phyloP scores from a whole-genome alignment of 2,329 filamentous ascomycete species.

The Akanthomyces muscarius region DNA sequence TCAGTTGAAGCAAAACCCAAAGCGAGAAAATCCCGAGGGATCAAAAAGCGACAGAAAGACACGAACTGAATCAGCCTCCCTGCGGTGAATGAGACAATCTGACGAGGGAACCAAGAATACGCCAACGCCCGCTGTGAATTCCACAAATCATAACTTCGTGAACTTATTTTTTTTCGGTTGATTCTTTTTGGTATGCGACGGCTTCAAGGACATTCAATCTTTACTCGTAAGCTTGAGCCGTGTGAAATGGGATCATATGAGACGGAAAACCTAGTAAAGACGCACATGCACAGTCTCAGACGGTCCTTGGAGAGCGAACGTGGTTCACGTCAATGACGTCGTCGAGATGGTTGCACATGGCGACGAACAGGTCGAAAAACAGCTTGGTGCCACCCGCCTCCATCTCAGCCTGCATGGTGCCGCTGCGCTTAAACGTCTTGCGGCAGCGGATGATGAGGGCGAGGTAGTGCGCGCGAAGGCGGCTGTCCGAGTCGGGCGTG shows the following conservation, averaged over 20 bases:
- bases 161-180: conserved; percentile 25
- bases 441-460: conserved; percentile 95
- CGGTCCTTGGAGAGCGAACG: conserved; percentile 54
- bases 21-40: conserved; percentile 38
- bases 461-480: conserved; percentile 93
- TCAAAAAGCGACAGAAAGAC: conserved; percentile 22
- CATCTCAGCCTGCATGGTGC: conserved; percentile 99
- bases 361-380: conserved; percentile 98
- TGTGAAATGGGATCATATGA: conserved; percentile 6
- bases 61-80: conserved; percentile 24
- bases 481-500: conserved; percentile 88
- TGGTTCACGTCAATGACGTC: conserved; percentile 86
- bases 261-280: conserved; percentile 2
- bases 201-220: conserved; percentile 9
- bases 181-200: conserved; percentile 18
- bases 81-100: conserved; percentile 43
- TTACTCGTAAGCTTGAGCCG: conserved; percentile 24
- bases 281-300: conserved; percentile 36
- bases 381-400: conserved; percentile 83
- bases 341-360: conserved; percentile 97
- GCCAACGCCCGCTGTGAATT: conserved; percentile 26
- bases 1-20: conserved; percentile 34
- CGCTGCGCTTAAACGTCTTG: conserved; percentile 96
- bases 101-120: conserved; percentile 43
- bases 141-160: conserved; percentile 20